phyloP scores from a whole-genome alignment of 208 protist species.

The Novymonas esmeraldas region DNA sequence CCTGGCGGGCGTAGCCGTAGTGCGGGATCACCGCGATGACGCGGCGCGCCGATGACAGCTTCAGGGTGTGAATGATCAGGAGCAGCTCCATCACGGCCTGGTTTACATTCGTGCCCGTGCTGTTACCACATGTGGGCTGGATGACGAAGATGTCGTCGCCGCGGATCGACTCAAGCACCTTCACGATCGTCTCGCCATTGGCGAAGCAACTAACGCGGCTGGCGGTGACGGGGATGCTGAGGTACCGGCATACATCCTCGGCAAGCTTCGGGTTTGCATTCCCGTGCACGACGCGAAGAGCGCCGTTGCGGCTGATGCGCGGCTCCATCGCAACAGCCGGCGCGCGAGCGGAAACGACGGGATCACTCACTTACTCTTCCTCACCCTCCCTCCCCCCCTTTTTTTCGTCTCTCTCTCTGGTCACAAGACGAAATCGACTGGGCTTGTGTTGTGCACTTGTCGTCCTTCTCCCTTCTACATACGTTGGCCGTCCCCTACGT shows the following conservation, averaged over 20 bases:
- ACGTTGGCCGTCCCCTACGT: no score
- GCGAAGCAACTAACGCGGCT: constrained; percentile 83
- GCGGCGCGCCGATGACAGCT: constrained; percentile 85
- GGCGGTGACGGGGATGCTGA: constrained; percentile 72
- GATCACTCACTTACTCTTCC: no score
- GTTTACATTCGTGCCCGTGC: constrained; percentile 80
- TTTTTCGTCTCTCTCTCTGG: neutral
- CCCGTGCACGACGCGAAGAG: constrained; percentile 83
- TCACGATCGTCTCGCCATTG: constrained; percentile 90
- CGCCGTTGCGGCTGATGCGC: constrained; percentile 53
- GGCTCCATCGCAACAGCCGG: constrained; percentile 15
- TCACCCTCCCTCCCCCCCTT: no score
- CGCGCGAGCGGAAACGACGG: no score
- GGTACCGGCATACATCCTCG: constrained; percentile 71
- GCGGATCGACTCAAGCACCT: constrained; percentile 86
- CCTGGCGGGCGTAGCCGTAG: constrained; percentile 96
- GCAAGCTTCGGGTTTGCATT: constrained; percentile 90
- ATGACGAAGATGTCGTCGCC: constrained; percentile 97
- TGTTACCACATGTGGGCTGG: constrained; percentile 93
- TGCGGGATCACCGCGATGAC: constrained; percentile 96
- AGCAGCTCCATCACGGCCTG: constrained; percentile 96
- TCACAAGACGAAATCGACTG: neutral
- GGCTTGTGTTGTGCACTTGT: neutral
- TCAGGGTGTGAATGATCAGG: constrained; percentile 94
- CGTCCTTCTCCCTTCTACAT: neutral